A percentile compares a stretch with the other conserved stretches of the same genome.
Evolutionary conservation across 2,329 filamentous ascomycete genomes (phyloP).

Genomic region (Cladosporium oxysporum): DNA sequence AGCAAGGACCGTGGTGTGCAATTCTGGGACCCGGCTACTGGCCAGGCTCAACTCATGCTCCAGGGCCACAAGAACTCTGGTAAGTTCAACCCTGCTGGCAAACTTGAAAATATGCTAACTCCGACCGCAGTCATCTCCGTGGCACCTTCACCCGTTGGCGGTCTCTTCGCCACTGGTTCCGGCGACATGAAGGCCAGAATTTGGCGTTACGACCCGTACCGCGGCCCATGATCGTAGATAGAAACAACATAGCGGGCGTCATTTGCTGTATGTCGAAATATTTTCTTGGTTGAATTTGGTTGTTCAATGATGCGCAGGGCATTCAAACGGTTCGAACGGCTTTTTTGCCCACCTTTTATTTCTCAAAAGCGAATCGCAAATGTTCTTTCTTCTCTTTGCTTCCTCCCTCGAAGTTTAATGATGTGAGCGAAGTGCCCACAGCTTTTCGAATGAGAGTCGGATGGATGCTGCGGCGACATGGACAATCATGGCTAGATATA

Average conservation of each 20-base stretch:
- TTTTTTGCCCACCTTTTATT: neutral
- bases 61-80: constrained; percentile 97
- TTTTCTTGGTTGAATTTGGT: neutral
- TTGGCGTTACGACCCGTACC: constrained; percentile 69
- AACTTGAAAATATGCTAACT: constrained; percentile 10
- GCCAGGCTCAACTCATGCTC: constrained; percentile 94
- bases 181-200: constrained; percentile 97
- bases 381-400: neutral
- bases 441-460: neutral
- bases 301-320: neutral
- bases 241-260: neutral
- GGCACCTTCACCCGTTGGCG: constrained; percentile 84
- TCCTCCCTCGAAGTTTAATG: neutral
- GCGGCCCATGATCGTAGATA: constrained; percentile 12
- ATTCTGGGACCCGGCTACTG: constrained; percentile 96
- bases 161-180: constrained; percentile 91
- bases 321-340: neutral
- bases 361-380: neutral
- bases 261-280: neutral
- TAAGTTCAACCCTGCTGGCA: constrained; percentile 41
- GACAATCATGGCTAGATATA: neutral
- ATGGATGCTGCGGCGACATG: neutral
- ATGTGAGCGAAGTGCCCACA: neutral
- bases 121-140: constrained; percentile 78
- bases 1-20: constrained; percentile 97